Percentiles rank a stretch among this genome's conserved stretches.
Evolutionary conservation across 768 basidiomycete genomes (phyloP).

Genomic region (Pleurotus cornucopiae): DNA sequence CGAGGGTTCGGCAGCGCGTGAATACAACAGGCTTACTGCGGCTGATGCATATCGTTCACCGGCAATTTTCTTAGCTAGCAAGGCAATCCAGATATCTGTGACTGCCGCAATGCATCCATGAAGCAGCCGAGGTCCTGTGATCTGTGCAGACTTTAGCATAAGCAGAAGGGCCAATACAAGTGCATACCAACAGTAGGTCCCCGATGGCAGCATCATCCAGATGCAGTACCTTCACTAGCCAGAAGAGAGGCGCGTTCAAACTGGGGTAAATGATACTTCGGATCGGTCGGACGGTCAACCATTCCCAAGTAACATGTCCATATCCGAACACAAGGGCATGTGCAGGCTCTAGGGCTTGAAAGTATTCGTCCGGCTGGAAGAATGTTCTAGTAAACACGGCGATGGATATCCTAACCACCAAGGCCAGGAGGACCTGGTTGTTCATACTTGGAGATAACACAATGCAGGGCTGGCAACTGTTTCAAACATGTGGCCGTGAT

Average conservation of each 20-base stretch:
- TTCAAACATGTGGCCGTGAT: too few relatives aligned
- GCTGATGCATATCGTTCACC: constrained; percentile 54
- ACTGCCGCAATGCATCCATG: constrained; percentile 74
- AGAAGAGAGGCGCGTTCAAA: constrained; percentile 77
- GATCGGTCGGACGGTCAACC: constrained; percentile 67
- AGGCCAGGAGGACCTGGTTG: constrained; percentile 23
- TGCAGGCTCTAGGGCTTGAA: constrained; percentile 91
- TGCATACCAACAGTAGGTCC: constrained; percentile 60
- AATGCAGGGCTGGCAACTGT: too few relatives aligned
- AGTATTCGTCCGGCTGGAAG: constrained; percentile 98
- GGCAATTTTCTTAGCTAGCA: constrained; percentile 53
- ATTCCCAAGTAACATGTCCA: constrained; percentile 95
- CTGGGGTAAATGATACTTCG: constrained; percentile 80
- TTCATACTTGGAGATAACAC: too few relatives aligned
- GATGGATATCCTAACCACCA: constrained; percentile 50
- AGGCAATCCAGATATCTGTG: constrained; percentile 73
- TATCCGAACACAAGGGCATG: constrained; percentile 87
- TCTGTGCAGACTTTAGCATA: constrained; percentile 35
- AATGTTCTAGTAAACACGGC: constrained; percentile 75
- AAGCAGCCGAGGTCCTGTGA: constrained; percentile 67
- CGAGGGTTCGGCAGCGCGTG: not conserved
- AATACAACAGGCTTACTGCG: constrained; percentile 49
- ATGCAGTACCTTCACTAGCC: constrained; percentile 51
- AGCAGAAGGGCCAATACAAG: constrained; percentile 3
- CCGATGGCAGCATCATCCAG: constrained; percentile 43